Evolutionary conservation across 306 rosid species (phyloP).

Genomic region (Fragaria nilgerrensis): DNA sequence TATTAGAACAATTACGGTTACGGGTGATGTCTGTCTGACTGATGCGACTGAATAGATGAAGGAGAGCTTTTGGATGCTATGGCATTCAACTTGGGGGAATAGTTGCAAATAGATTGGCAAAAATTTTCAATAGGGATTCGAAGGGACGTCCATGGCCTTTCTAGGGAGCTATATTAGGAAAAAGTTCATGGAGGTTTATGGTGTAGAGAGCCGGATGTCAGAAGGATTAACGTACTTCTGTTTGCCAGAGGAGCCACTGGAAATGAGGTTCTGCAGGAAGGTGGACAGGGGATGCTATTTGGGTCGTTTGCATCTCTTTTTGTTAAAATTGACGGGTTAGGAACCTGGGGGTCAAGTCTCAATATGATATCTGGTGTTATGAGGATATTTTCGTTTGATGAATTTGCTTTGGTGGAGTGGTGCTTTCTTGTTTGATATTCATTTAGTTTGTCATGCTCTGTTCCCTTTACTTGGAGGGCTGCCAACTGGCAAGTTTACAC

Average conservation of each 20-base stretch:
- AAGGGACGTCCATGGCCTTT: neutral
- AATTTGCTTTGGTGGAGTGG: too few relatives aligned
- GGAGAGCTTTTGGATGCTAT: neutral
- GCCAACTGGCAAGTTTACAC: too few relatives aligned
- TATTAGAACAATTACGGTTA: neutral
- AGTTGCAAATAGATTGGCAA: neutral
- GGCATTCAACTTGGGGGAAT: neutral
- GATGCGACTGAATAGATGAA: neutral
- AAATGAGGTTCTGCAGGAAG: too few relatives aligned
- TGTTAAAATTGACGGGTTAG: too few relatives aligned
- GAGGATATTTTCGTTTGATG: too few relatives aligned
- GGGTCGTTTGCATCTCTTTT: too few relatives aligned
- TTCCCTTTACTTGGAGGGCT: too few relatives aligned
- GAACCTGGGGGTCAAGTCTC: too few relatives aligned
- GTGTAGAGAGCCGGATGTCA: neutral
- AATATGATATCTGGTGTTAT: too few relatives aligned
- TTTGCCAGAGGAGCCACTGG: neutral
- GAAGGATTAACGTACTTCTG: neutral
- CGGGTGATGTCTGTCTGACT: neutral
- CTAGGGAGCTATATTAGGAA: neutral
- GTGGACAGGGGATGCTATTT: too few relatives aligned
- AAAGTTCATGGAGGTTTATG: neutral
- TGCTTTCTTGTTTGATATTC: too few relatives aligned
- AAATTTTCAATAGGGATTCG: neutral
- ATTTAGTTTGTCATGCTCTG: too few relatives aligned